phyloP scores from a whole-genome alignment of 371 early-diverging fungal species.

The Mortierella sp. region DNA sequence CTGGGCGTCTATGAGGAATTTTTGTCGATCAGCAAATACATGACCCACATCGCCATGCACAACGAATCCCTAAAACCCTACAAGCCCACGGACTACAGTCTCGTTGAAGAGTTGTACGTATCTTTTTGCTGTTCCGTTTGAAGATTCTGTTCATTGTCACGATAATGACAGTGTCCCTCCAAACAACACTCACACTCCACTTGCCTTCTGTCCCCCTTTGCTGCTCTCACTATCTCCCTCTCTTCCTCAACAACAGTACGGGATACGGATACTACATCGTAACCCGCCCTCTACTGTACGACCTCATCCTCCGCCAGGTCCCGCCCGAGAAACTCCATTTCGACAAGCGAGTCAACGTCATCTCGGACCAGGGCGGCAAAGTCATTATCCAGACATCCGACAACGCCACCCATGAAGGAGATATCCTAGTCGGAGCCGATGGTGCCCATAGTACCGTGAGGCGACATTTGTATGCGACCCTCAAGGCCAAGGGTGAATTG shows the following conservation, averaged over 20 bases:
- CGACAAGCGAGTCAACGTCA: background rate
- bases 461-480: background rate
- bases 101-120: background rate
- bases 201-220: background rate
- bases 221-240: background rate
- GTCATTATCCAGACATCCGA: background rate
- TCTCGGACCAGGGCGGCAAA: background rate
- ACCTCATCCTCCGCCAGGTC: background rate
- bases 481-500: background rate
- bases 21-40: constrained; percentile 3
- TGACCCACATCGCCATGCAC: background rate
- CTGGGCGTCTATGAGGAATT: background rate
- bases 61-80: background rate
- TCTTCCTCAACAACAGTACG: background rate
- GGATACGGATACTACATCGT: background rate
- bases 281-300: background rate
- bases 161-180: no score
- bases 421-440: constrained; percentile 22
- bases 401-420: background rate
- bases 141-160: no score
- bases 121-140: background rate
- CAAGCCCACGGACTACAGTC: background rate
- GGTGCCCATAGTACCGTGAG: constrained; percentile 22
- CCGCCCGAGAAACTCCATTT: background rate
- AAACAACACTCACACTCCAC: no score